Conservation (phyloP, 768 basidiomycete species). For the Lactarius quietus region DNA sequence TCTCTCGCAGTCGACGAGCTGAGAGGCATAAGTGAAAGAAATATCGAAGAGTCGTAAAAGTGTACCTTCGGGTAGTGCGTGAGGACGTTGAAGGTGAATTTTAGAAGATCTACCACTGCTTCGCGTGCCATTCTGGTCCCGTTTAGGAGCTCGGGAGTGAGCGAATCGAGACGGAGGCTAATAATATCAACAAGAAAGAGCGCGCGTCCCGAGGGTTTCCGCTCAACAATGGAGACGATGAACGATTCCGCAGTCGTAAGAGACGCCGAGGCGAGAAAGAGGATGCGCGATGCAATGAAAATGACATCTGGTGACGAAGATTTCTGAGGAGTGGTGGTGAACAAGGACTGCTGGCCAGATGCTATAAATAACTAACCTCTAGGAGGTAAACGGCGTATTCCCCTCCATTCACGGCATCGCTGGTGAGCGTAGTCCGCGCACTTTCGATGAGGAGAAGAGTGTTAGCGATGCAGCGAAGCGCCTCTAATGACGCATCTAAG, state of each 20-base stretch:
- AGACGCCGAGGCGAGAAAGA: constrained; percentile 69
- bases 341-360: background rate
- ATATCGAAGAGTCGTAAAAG: constrained; percentile 8
- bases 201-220: constrained; percentile 47
- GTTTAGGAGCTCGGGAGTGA: constrained; percentile 46
- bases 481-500: constrained; percentile 59
- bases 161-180: constrained; percentile 53
- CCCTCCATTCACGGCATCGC: constrained; percentile 60
- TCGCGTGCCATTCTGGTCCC: constrained; percentile 58
- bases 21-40: background rate
- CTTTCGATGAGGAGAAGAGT: constrained; percentile 65
- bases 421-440: constrained; percentile 55
- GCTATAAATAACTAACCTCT: constrained; percentile 43
- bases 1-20: constrained; percentile 23
- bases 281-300: constrained; percentile 71
- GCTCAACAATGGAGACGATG: constrained; percentile 61
- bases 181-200: constrained; percentile 62
- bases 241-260: constrained; percentile 42
- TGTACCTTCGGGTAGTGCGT: constrained; percentile 76
- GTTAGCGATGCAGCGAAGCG: constrained; percentile 76
- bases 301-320: constrained; percentile 56
- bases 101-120: constrained; percentile 79
- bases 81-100: constrained; percentile 78
- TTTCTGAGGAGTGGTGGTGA: constrained; percentile 46
- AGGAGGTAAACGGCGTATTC: constrained; percentile 51